Conservation (phyloP, 805 yeast genomes). For the Hanseniaspora mollemarum region DNA sequence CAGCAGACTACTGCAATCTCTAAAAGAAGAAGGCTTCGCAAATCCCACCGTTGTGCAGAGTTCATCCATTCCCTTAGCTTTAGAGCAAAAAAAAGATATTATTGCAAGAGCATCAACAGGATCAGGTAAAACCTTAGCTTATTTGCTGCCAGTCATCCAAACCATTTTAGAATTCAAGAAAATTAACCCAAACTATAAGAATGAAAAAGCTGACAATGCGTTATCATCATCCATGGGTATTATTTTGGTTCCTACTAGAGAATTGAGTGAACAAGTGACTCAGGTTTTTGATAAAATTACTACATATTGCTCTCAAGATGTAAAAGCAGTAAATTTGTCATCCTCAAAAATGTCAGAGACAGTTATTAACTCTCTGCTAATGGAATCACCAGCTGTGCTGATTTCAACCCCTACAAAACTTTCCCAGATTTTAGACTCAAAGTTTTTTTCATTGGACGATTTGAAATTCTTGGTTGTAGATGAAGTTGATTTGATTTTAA, state of each 20-base stretch:
- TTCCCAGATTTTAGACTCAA: slow-evolving; percentile 38
- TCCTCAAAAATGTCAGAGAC: slow-evolving; percentile 51
- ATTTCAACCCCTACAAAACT: slow-evolving; percentile 81
- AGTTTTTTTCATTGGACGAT: slow-evolving; percentile 39
- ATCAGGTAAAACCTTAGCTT: slow-evolving; percentile 90
- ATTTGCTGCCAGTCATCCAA: slow-evolving; percentile 76
- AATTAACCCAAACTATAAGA: slow-evolving; percentile 24
- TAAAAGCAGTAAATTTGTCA: slow-evolving; percentile 54
- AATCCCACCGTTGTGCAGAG: slow-evolving; percentile 88
- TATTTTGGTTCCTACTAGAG: slow-evolving; percentile 85
- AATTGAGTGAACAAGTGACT: slow-evolving; percentile 74
- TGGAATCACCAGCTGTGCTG: slow-evolving; percentile 67
- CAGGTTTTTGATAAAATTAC: slow-evolving; percentile 58
- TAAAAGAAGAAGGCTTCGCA: slow-evolving; percentile 64
- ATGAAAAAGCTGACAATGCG: slow-evolving; percentile 18
- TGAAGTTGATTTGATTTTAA: slow-evolving; percentile 83
- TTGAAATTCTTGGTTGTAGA: slow-evolving; percentile 73
- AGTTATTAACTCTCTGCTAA: slow-evolving; percentile 57
- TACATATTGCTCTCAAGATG: slow-evolving; percentile 55
- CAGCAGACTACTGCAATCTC: slow-evolving; percentile 71
- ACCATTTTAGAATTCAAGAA: slow-evolving; percentile 43
- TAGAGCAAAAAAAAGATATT: slow-evolving; percentile 81
- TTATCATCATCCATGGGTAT: slow-evolving; percentile 41
- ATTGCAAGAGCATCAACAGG: slow-evolving; percentile 93
- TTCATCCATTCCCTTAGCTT: slow-evolving; percentile 81